Conservation (phyloP, 257 asterid species). For the Gentiana straminea region DNA sequence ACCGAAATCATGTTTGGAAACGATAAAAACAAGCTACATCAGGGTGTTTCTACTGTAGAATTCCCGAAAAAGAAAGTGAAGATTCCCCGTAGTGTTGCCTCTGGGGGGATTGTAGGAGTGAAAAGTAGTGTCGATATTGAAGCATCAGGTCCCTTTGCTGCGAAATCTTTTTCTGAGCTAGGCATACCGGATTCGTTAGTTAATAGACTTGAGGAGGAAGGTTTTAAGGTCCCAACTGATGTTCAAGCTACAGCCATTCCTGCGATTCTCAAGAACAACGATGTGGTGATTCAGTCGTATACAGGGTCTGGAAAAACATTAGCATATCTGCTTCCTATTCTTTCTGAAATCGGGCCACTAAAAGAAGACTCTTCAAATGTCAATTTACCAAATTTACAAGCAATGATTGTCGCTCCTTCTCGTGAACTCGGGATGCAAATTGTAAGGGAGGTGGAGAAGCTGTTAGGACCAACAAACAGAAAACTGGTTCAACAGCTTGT, state of each 20-base stretch:
- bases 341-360: slow-evolving; percentile 52
- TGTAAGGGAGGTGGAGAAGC: slow-evolving; percentile 85
- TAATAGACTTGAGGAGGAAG: slow-evolving; percentile 70
- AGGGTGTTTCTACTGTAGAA: slow-evolving; percentile 51
- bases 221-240: slow-evolving; percentile 71
- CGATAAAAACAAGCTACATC: slow-evolving; percentile 41
- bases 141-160: slow-evolving; percentile 61
- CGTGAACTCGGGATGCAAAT: slow-evolving; percentile 99
- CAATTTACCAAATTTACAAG: slow-evolving; percentile 41
- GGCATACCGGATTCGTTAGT: slow-evolving; percentile 67
- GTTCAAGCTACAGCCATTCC: slow-evolving; percentile 96
- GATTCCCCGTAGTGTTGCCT: slow-evolving; percentile 23
- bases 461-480: slow-evolving; percentile 75
- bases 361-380: slow-evolving; percentile 22
- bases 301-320: slow-evolving; percentile 97
- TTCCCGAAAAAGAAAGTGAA: slow-evolving; percentile 43
- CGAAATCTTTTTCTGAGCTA: slow-evolving; percentile 71
- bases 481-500: slow-evolving; percentile 91
- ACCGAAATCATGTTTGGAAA: slow-evolving; percentile 19
- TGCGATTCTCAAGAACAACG: slow-evolving; percentile 57
- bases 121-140: slow-evolving; percentile 34
- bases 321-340: slow-evolving; percentile 94
- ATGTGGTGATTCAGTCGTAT: slow-evolving; percentile 86
- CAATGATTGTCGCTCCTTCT: slow-evolving; percentile 94
- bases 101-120: slow-evolving; percentile 13